Evolutionary conservation across 1,284 basidiomycete genomes (phyloP).

Genomic region (Phenoliferia sp.): DNA sequence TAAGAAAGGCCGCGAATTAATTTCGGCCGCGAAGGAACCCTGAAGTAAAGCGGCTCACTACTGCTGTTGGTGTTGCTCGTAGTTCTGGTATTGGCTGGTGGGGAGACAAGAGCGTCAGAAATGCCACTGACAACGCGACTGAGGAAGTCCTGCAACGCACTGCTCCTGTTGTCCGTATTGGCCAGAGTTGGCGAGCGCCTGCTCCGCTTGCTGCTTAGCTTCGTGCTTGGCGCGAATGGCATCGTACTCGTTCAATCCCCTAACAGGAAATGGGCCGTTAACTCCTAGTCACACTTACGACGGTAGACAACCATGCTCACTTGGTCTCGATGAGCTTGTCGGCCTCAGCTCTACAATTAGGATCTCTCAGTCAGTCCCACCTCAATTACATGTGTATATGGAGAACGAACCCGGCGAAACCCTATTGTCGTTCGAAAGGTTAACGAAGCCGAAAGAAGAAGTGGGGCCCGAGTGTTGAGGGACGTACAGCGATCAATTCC

Average conservation of each 20-base stretch:
- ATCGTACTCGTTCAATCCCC: background rate
- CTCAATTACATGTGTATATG: no score
- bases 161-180: background rate
- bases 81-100: background rate
- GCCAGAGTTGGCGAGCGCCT: background rate
- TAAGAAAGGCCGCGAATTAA: background rate
- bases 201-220: background rate
- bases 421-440: no score
- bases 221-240: background rate
- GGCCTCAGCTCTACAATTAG: background rate
- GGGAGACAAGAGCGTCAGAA: no score
- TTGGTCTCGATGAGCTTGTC: background rate
- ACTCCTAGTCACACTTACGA: background rate
- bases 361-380: no score
- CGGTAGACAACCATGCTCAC: background rate
- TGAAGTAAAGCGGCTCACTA: background rate
- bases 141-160: no score
- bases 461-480: no score
- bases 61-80: background rate
- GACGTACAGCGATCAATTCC: background rate
- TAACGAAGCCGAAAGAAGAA: no score
- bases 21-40: background rate
- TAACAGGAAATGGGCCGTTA: background rate
- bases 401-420: no score
- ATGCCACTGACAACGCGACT: no score